phyloP scores from a whole-genome alignment of 1,139 yeast genomes.

The Taphrina communis region DNA sequence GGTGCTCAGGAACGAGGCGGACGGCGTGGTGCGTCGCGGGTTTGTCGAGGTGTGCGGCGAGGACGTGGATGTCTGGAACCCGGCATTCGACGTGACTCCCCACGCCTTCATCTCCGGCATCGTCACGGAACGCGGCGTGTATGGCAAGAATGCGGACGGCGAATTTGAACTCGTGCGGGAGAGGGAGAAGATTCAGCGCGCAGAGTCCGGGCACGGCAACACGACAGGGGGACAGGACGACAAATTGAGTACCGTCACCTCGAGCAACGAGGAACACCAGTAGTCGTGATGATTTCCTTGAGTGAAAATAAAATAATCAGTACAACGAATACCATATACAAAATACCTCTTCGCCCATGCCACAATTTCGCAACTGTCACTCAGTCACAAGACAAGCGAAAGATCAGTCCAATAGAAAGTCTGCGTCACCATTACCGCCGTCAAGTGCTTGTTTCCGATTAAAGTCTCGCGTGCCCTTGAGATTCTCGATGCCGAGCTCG shows the following conservation, averaged over 20 bases:
- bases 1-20: constrained; percentile 47
- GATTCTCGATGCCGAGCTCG: constrained; percentile 34
- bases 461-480: constrained; percentile 18
- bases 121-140: constrained; percentile 75
- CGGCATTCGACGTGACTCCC: constrained; percentile 94
- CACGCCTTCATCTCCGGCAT: constrained; percentile 80
- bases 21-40: constrained; percentile 45
- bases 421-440: not conserved
- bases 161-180: constrained; percentile 48
- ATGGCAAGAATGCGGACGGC: constrained; percentile 49
- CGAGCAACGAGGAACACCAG: constrained; percentile 27
- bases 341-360: too few relatives aligned
- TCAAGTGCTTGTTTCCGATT: constrained; percentile 14
- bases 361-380: too few relatives aligned
- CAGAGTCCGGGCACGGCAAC: not conserved
- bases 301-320: not conserved
- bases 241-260: constrained; percentile 22
- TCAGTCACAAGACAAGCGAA: not conserved
- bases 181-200: constrained; percentile 4
- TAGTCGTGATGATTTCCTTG: not conserved
- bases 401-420: constrained; percentile 4
- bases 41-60: constrained; percentile 86
- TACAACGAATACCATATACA: too few relatives aligned
- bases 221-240: not conserved
- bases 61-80: constrained; percentile 86